Evolutionary conservation across 179 eudicot genomes (phyloP).

Genomic region (Actinidia arguta): DNA sequence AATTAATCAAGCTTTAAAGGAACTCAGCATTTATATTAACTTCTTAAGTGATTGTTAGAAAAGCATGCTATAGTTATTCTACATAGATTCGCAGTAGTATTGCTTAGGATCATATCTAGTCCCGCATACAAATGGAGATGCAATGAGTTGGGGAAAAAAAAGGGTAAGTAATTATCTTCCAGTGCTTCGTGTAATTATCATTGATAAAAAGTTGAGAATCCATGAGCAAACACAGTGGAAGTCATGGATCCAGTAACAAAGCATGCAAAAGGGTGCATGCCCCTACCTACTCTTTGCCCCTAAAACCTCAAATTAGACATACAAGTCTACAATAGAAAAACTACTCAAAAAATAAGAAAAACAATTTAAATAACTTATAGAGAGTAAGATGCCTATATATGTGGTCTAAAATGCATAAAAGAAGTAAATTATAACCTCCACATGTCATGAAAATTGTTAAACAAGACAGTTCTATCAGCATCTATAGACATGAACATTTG

Average conservation of each 20-base stretch:
- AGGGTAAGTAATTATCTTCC: not conserved
- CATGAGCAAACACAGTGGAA: not conserved
- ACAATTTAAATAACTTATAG: not conserved
- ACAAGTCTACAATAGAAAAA: not conserved
- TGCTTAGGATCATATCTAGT: too few relatives aligned
- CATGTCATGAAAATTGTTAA: slow-evolving; percentile 93
- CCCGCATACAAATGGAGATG: too few relatives aligned
- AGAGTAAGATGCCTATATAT: not conserved
- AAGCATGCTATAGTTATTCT: too few relatives aligned
- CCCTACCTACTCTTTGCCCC: too few relatives aligned
- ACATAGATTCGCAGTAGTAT: too few relatives aligned
- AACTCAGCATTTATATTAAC: too few relatives aligned
- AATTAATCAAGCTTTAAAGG: too few relatives aligned
- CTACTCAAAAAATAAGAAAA: too few relatives aligned
- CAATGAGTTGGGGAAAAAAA: too few relatives aligned
- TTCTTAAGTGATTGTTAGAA: too few relatives aligned
- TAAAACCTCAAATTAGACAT: not conserved
- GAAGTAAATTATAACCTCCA: slow-evolving; percentile 74
- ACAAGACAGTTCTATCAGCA: slow-evolving; percentile 88
- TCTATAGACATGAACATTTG: slow-evolving; percentile 98
- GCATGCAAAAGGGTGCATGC: not conserved
- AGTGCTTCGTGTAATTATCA: not conserved
- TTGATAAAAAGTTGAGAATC: not conserved
- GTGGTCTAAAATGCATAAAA: not conserved
- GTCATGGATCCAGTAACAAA: not conserved